These are phyloP conservation scores for Boletus sensibilis DNA, from an alignment of 768 basidiomycete species.

Conservation along the genomic window DNA sequence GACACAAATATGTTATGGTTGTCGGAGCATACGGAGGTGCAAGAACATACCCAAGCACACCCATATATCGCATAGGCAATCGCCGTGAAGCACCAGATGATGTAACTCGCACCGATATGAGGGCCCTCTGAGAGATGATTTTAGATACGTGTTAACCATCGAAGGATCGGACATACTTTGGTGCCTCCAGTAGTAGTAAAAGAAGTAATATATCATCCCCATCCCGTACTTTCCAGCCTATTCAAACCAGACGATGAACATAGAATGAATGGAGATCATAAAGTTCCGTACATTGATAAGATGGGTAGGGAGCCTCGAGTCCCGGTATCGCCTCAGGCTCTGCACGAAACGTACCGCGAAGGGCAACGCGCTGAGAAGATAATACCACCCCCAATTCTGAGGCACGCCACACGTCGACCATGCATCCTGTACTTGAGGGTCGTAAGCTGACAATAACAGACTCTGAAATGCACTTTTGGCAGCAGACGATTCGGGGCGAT, in stretches of 20 bases:
- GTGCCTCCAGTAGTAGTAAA: constrained; percentile 78
- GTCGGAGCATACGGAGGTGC: background rate
- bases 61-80: constrained; percentile 68
- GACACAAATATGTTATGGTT: background rate
- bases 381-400: constrained; percentile 59
- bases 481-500: background rate
- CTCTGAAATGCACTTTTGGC: background rate
- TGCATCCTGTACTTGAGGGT: constrained; percentile 40
- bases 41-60: constrained; percentile 65
- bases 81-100: constrained; percentile 67
- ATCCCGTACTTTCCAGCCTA: constrained; percentile 83
- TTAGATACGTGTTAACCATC: background rate
- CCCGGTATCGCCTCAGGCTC: constrained; percentile 80
- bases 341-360: constrained; percentile 78
- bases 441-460: constrained; percentile 10
- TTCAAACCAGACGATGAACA: background rate
- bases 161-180: constrained; percentile 39
- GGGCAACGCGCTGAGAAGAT: constrained; percentile 60
- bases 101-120: constrained; percentile 49
- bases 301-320: constrained; percentile 72
- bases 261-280: background rate
- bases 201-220: constrained; percentile 61
- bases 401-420: constrained; percentile 42
- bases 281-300: constrained; percentile 67
- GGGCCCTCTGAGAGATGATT: constrained; percentile 27